Evolutionary conservation across 202 grass and related monocot species (phyloP).

Genomic region (Bolboschoenoplectus hybrid): DNA sequence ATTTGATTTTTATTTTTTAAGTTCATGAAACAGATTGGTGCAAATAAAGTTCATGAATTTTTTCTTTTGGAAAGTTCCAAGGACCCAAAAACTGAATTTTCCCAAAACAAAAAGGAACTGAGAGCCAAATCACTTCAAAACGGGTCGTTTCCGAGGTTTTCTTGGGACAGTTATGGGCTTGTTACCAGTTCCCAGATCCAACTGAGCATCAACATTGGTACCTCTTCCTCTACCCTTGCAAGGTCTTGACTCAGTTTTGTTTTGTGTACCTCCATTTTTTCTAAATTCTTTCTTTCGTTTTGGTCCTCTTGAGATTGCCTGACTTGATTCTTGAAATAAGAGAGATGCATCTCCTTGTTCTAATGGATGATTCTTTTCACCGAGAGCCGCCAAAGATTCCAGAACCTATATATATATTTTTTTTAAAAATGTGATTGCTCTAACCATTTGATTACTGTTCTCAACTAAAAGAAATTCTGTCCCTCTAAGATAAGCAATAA

Average conservation of each 20-base stretch:
- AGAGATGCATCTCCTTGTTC: conserved; percentile 38
- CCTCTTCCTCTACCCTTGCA: conserved; percentile 40
- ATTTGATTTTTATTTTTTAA: background rate
- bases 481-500: conserved; percentile 23
- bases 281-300: conserved; percentile 45
- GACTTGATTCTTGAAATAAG: conserved; percentile 37
- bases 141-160: conserved; percentile 48
- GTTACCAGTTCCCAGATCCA: conserved; percentile 39
- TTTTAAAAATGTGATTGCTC: conserved; percentile 35
- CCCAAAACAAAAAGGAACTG: background rate
- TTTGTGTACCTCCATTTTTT: conserved; percentile 42
- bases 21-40: too few relatives aligned
- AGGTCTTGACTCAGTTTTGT: conserved; percentile 33
- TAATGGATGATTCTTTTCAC: conserved; percentile 40
- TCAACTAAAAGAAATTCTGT: conserved; percentile 13
- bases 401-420: conserved; percentile 29
- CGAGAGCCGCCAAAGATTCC: conserved; percentile 35
- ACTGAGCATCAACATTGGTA: conserved; percentile 38
- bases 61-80: conserved; percentile 12
- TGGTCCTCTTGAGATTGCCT: conserved; percentile 35
- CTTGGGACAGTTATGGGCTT: conserved; percentile 41
- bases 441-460: conserved; percentile 33
- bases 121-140: conserved; percentile 34
- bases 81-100: background rate
- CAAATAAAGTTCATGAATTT: too few relatives aligned